Base-by-base conservation (phyloP, 805 yeast species). In the Clavispora fructus region DNA sequence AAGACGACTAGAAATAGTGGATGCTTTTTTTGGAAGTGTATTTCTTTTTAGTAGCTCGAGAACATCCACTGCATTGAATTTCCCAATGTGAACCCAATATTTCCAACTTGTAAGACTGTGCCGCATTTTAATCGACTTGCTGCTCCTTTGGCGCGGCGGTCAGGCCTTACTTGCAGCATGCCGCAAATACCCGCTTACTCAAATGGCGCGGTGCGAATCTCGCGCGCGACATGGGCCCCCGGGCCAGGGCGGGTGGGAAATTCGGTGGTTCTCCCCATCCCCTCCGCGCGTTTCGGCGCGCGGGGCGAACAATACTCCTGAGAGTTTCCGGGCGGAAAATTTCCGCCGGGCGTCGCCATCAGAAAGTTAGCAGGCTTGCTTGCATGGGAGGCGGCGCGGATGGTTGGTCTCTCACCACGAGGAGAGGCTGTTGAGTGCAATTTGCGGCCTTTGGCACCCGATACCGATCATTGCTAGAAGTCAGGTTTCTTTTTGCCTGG, bases 191-290 rank as follows among this genome's bases (percentile, higher is more conserved):
- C 75, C 74, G 72, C 59, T 47, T 44, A 59, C 75, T 54, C 23
- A 46, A 63, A 60, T 60, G 60, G 54, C 49, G 45, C 9, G 41
- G 54, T 50, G 43, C 57, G 55, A 53, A 39, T 29, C 55, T 14
- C 39, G 42, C 41, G 40, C 45, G 33, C 29, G 43, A 43, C 37
- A 23, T 26, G 32, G 42, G 30, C 43, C 38, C 25, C n/a, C 50
- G 50, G 54, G 48, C 44, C 46, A 57, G 53, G 23, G 61, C 68
- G 74, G 75, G 82, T 77, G 82, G 82, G 82, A 77, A 77, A 77
- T 77, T 77, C 82, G 82, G 82, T 77, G 82, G 71, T 73, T 59
- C 78, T 52, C 80, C 51, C 79, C 77, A 69, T 69, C 76, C 54
- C 45, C 49, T 50, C 37, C 25, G 37, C 37, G 37, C 26, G 25